Conservation (phyloP, 73 alveolate species). For the Paramecium primaurelia region DNA sequence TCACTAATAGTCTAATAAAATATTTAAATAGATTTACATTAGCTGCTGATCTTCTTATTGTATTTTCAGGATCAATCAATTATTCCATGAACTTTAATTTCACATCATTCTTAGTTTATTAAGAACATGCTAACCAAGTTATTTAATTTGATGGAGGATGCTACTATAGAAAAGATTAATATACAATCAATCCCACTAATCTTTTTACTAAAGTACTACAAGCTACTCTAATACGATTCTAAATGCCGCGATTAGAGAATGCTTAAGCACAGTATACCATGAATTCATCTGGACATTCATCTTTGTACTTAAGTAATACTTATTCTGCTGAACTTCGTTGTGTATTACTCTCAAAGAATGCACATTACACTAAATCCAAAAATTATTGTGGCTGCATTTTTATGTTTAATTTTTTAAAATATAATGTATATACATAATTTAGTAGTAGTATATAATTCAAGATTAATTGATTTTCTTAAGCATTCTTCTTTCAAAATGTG, state of each 20-base stretch:
- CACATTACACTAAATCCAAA: not conserved
- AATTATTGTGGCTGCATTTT: slow-evolving; percentile 17
- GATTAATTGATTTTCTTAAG: not conserved
- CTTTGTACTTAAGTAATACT: not conserved
- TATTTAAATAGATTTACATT: not conserved
- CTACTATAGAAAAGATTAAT: not conserved
- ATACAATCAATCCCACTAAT: not conserved
- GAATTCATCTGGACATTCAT: not conserved
- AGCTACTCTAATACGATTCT: not conserved
- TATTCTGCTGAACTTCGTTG: not conserved
- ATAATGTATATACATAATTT: not conserved
- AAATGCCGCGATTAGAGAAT: not conserved
- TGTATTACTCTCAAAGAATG: not conserved
- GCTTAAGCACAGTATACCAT: not conserved
- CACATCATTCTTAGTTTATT: not conserved
- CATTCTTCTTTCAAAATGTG: not conserved
- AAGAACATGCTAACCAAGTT: not conserved
- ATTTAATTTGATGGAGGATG: not conserved
- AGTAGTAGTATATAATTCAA: not conserved
- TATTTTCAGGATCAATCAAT: not conserved
- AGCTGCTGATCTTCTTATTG: slow-evolving; percentile 23
- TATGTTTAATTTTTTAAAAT: not conserved
- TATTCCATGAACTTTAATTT: not conserved
- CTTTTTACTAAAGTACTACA: not conserved
- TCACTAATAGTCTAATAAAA: not conserved